Base-by-base conservation (phyloP, 23 red algal genomes). In the Gracilaria gracilis region DNA sequence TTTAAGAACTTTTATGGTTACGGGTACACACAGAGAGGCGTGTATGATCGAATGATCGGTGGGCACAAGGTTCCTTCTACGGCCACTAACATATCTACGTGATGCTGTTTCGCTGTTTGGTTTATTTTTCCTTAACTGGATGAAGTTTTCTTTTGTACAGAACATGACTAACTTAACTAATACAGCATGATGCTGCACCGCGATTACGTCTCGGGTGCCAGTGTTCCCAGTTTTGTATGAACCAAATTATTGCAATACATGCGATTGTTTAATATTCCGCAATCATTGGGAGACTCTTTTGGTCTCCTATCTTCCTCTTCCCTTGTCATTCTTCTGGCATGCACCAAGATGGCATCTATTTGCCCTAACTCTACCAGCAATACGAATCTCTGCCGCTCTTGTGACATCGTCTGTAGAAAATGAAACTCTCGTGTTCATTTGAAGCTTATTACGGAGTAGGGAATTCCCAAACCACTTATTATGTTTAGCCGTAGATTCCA, bases 1-100 rank as follows among this genome's bases (percentile, higher is more conserved):
- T 81, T 90, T 55, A 80, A 81, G 39, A 90, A 81, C 87, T 90
- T 90, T 47, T 90, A 90, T 51, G 84, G 84, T 47, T 87, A 87
- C 27, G 87, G 87, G 15, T 90, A 90, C 34, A 81, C 87, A 23
- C 67, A 90, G 77, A 70, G 74, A 67, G 76, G 76, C n/a, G 87
- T 79, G 37, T 90, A 80, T n/a, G 87, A 90, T 69, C 57, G 61
- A 27, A 80, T 90, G 87, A 69, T 90, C 27, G 87, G 65, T 13
- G 87, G 87, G 16, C 87, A 90, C 37, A 90, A 90, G 25, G 87
- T 90, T 62, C 84, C 91, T 61, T 87, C 84, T 20, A 94, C 72
- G 72, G 72, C 72, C 19, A 77, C 72, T 77, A 77, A 77, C 39
- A 77, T 77, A 77, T 77, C 72, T 31, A 77, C 72, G 23, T 77